Base-by-base conservation (phyloP, 140 eudicot species). In the Bidens hawaiensis region DNA sequence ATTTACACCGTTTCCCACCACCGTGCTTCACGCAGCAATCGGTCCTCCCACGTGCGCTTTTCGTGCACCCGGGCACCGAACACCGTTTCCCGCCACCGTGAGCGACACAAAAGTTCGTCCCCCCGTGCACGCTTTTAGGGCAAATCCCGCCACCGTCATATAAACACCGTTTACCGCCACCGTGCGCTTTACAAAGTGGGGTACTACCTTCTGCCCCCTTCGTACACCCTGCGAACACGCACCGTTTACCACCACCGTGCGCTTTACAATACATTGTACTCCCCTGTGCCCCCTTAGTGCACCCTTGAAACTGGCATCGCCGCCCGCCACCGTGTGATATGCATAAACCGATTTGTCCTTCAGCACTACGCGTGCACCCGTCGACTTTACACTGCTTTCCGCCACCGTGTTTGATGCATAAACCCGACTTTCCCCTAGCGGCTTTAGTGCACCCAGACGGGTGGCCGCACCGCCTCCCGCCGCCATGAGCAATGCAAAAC, bases 61-160 rank as follows among this genome's bases (percentile, higher is more conserved):
- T 91, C 11, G 89, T 84, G 65, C 98, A 91, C 6, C 93, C 96
- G 0, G 89, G 67, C 7, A 91, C 82, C 0, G 85, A 65, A 61
- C 98, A 91, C 72, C 98, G 45, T 36, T 91, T 91, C 22, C 98
- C 98, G 13, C 98, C 98, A n/a, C 97, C 97, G 41, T 90, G 97
- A 5, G 97, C 97, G 1, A 90, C 97, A n/a, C 97, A 90, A 34
- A 75, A 90, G 43, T 76, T 87, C 3, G 97, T 90, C 22, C 97
- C 97, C 2, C 97, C 97, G 13, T 90, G 97, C 5, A 90, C 97
- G 17, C 97, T 90, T 63, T 90, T 90, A 2, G 97, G 95, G 79
- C 97, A 90, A 4, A 91, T 91, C 41, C 98, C 96, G 13, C 98
- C 98, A 5, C 98, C 98, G 27, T 91, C 98, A 19, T 77, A 73